Evolutionary conservation across 1,284 basidiomycete genomes (phyloP).

Genomic region (Apiotrichum gracile): DNA sequence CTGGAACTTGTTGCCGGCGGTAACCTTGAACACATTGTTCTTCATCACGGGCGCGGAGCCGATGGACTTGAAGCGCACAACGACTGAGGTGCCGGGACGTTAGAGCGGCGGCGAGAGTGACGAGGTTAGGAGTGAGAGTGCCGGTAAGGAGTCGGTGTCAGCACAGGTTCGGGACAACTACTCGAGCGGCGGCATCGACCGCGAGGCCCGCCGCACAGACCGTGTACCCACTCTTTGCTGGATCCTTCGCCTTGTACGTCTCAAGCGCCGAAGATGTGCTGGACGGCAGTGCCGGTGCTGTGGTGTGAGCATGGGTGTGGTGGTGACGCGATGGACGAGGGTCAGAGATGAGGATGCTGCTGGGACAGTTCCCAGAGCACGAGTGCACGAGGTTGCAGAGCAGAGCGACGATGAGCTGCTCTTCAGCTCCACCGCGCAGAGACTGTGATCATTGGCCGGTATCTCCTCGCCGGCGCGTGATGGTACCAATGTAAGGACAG

Average conservation of each 20-base stretch:
- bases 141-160: not conserved
- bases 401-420: too few relatives aligned
- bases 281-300: slow-evolving; percentile 35
- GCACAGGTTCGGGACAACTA: too few relatives aligned
- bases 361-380: too few relatives aligned
- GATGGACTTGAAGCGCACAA: slow-evolving; percentile 97
- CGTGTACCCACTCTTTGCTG: slow-evolving; percentile 69
- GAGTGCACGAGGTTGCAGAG: too few relatives aligned
- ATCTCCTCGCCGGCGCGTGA: too few relatives aligned
- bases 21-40: slow-evolving; percentile 97
- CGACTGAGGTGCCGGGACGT: slow-evolving; percentile 55
- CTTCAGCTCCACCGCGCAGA: too few relatives aligned
- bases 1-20: slow-evolving; percentile 88
- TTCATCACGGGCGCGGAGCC: slow-evolving; percentile 98
- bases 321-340: not conserved
- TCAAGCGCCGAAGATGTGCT: slow-evolving; percentile 61
- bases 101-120: not conserved
- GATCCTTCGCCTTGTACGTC: slow-evolving; percentile 75
- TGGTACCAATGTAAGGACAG: too few relatives aligned
- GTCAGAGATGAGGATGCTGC: not conserved
- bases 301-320: too few relatives aligned
- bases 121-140: not conserved
- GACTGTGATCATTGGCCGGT: too few relatives aligned
- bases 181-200: too few relatives aligned
- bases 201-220: too few relatives aligned